Conservation (phyloP, 805 yeast species). For the Kregervanrija delftensis region DNA sequence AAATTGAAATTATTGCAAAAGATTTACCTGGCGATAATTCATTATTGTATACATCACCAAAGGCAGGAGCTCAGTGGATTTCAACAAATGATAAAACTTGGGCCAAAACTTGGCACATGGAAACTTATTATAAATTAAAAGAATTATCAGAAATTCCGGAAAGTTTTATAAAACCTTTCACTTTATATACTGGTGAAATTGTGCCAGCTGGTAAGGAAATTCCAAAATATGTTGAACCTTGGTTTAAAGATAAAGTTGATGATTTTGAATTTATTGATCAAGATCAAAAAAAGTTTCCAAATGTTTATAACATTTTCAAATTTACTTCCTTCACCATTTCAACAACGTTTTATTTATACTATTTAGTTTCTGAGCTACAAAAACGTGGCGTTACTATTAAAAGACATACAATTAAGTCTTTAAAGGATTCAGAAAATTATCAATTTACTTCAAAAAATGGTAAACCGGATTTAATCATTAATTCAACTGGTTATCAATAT, state of each 20-base stretch:
- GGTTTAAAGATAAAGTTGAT: slow-evolving; percentile 43
- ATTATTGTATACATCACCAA: slow-evolving; percentile 50
- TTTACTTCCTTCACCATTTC: slow-evolving; percentile 53
- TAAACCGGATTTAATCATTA: slow-evolving; percentile 39
- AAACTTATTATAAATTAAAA: slow-evolving; percentile 29
- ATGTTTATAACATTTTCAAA: slow-evolving; percentile 29
- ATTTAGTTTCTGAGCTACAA: slow-evolving; percentile 38
- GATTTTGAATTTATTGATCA: slow-evolving; percentile 28
- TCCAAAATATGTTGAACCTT: slow-evolving; percentile 28
- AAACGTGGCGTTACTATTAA: slow-evolving; percentile 39
- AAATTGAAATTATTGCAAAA: slow-evolving; percentile 34
- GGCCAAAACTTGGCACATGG: slow-evolving; percentile 27
- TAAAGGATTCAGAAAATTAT: slow-evolving; percentile 42
- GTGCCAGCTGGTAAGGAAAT: slow-evolving; percentile 6
- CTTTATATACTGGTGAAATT: slow-evolving; percentile 21
- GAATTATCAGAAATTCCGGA: slow-evolving; percentile 31
- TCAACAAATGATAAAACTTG: slow-evolving; percentile 32
- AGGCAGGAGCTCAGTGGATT: slow-evolving; percentile 70
- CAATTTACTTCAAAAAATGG: slow-evolving; percentile 16
- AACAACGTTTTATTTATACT: slow-evolving; percentile 50
- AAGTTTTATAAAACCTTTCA: slow-evolving; percentile 25
- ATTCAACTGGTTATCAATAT: slow-evolving; percentile 50
- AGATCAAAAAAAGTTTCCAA: slow-evolving; percentile 28
- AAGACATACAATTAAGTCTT: slow-evolving; percentile 33
- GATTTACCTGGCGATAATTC: slow-evolving; percentile 51